Conservation (phyloP, 768 basidiomycete genomes). For the Amanita inopinata region DNA sequence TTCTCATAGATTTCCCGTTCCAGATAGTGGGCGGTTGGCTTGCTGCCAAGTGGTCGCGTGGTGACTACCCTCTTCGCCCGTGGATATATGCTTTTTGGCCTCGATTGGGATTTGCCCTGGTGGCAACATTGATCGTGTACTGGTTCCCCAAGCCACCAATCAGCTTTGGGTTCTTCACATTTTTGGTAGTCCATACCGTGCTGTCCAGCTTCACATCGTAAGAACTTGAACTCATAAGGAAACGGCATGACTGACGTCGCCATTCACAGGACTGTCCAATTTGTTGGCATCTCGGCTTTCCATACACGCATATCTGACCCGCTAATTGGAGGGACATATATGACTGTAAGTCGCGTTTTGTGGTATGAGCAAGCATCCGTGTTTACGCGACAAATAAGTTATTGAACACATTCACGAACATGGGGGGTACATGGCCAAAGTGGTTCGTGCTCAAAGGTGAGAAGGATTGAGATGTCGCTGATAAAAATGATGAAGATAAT, state of each 20-base stretch:
- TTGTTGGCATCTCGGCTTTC: slow-evolving; percentile 98
- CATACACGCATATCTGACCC: slow-evolving; percentile 96
- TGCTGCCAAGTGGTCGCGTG: slow-evolving; percentile 84
- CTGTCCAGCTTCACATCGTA: slow-evolving; percentile 79
- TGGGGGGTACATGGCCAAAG: slow-evolving; percentile 98
- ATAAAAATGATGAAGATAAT: not conserved
- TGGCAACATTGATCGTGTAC: slow-evolving; percentile 71
- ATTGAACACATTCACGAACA: slow-evolving; percentile 90
- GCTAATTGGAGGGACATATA: slow-evolving; percentile 95
- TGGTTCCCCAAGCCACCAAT: slow-evolving; percentile 78
- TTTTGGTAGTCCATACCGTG: slow-evolving; percentile 76
- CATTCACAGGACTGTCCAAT: slow-evolving; percentile 80
- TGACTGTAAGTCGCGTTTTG: slow-evolving; percentile 65
- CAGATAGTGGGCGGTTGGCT: slow-evolving; percentile 93
- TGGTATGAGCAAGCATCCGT: slow-evolving; percentile 1
- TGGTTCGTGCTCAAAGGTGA: slow-evolving; percentile 90
- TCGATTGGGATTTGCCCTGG: slow-evolving; percentile 60
- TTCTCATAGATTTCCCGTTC: slow-evolving; percentile 95
- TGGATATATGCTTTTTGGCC: slow-evolving; percentile 94
- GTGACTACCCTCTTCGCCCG: slow-evolving; percentile 67
- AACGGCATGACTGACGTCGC: not conserved
- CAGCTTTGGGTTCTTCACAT: slow-evolving; percentile 64
- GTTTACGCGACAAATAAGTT: slow-evolving; percentile 37
- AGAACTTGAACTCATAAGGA: slow-evolving; percentile 21
- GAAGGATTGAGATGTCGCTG: not conserved